Conservation (phyloP, 2,329 filamentous ascomycete genomes). For the Fusarium sp. region DNA sequence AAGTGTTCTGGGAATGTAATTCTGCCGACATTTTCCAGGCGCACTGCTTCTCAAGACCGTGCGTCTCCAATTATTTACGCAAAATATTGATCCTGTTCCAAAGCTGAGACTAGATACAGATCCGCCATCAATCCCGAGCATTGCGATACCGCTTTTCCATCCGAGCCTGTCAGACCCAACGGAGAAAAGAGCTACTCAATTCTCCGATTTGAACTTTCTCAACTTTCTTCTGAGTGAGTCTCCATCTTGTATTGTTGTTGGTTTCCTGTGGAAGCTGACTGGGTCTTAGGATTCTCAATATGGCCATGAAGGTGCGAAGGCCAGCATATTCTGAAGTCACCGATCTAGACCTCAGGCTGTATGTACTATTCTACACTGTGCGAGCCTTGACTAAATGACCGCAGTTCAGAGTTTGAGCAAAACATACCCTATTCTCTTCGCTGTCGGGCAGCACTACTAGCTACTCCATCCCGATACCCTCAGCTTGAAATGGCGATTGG, state of each 20-base stretch:
- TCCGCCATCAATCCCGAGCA: constrained; percentile 10
- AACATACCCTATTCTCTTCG: constrained; percentile 6
- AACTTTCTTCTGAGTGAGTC: constrained; percentile 3
- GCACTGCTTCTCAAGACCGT: constrained; percentile 5
- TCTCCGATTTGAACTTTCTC: constrained; percentile 3
- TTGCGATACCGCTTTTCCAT: constrained; percentile 10
- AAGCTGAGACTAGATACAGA: background rate
- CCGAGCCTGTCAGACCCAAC: background rate
- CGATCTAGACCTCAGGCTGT: constrained; percentile 2
- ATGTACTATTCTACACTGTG: background rate
- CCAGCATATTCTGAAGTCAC: constrained; percentile 8
- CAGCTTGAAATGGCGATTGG: background rate
- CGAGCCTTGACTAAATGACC: background rate
- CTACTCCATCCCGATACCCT: constrained; percentile 5
- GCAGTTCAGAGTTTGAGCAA: background rate
- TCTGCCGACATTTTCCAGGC: constrained; percentile 6
- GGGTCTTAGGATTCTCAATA: background rate
- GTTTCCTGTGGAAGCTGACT: background rate
- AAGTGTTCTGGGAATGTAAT: constrained; percentile 11
- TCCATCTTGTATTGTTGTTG: background rate
- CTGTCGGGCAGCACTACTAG: constrained; percentile 1
- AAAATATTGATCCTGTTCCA: background rate
- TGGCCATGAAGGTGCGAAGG: constrained; percentile 9
- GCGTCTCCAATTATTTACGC: background rate
- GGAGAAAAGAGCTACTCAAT: constrained; percentile 8